A percentile compares a stretch with the other conserved stretches of the same genome.
Conservation (phyloP, 768 basidiomycete genomes). For the Tubosaeta sp. region DNA sequence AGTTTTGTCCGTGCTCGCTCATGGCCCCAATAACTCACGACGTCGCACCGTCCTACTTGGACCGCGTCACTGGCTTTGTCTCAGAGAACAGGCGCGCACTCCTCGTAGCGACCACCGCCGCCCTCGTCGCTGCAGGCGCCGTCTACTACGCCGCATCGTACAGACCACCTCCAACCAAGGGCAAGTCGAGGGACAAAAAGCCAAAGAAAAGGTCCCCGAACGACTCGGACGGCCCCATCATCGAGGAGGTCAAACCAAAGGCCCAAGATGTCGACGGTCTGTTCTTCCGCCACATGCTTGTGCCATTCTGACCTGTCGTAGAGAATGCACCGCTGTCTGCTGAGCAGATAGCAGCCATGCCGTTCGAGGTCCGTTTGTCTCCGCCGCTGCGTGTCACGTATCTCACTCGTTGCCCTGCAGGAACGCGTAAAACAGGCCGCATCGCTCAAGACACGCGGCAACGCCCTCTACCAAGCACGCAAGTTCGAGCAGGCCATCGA, state of each 20-base stretch:
- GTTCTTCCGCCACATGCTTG: slow-evolving; percentile 7
- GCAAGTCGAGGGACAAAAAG: slow-evolving; percentile 44
- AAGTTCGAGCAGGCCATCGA: slow-evolving; percentile 57
- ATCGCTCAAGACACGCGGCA: slow-evolving; percentile 67
- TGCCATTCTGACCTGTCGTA: slow-evolving; percentile 14
- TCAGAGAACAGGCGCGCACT: slow-evolving; percentile 77
- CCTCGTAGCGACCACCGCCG: slow-evolving; percentile 67
- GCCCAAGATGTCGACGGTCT: slow-evolving; percentile 33
- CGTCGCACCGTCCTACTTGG: slow-evolving; percentile 37
- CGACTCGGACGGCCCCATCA: slow-evolving; percentile 65
- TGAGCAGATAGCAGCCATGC: slow-evolving; percentile 55
- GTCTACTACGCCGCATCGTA: slow-evolving; percentile 61
- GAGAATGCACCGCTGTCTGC: slow-evolving; percentile 43
- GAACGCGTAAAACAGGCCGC: slow-evolving; percentile 62
- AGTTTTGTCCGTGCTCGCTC: background rate
- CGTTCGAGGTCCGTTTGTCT: slow-evolving; percentile 47
- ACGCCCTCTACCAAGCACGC: slow-evolving; percentile 60
- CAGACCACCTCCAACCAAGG: slow-evolving; percentile 36
- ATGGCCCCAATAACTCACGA: slow-evolving; percentile 20
- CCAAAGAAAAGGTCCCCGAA: slow-evolving; percentile 53
- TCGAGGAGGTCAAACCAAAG: slow-evolving; percentile 67
- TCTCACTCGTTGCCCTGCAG: slow-evolving; percentile 33
- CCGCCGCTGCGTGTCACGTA: background rate
- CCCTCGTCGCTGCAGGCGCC: slow-evolving; percentile 65
- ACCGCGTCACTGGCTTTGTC: slow-evolving; percentile 66